Evolutionary conservation across 139 green algal species (phyloP).

Genomic region (Pedinophyceae sp.): DNA sequence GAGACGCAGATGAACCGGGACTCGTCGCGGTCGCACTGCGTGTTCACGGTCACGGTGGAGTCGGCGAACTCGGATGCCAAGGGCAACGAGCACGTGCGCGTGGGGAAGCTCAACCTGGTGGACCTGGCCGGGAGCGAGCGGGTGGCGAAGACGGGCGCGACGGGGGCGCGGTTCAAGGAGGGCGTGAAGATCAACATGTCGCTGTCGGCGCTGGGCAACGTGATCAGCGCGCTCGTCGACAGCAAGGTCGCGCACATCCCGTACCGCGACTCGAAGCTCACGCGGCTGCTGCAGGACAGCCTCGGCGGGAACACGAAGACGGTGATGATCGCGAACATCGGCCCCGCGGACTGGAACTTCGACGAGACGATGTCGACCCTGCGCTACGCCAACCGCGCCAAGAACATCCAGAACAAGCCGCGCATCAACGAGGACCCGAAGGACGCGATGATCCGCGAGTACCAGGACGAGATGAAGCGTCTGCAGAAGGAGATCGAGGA

Average conservation of each 20-base stretch:
- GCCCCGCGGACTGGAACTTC: constrained; percentile 57
- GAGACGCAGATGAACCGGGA: constrained; percentile 81
- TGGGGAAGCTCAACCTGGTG: constrained; percentile 78
- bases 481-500: constrained; percentile 49
- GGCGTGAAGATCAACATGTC: constrained; percentile 57
- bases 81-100: constrained; percentile 38
- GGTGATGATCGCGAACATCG: constrained; percentile 65
- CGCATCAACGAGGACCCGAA: constrained; percentile 76
- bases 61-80: constrained; percentile 5
- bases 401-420: constrained; percentile 80
- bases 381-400: constrained; percentile 54
- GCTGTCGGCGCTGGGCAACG: constrained; percentile 65
- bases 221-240: constrained; percentile 63
- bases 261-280: constrained; percentile 24
- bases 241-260: constrained; percentile 49
- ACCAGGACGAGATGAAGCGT: constrained; percentile 70
- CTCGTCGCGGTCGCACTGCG: constrained; percentile 62
- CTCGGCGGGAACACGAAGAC: constrained; percentile 74
- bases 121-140: constrained; percentile 75
- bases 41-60: constrained; percentile 79
- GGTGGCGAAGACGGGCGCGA: constrained; percentile 28
- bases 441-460: constrained; percentile 81
- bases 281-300: constrained; percentile 31
- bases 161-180: constrained; percentile 1
- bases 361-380: constrained; percentile 68